These are phyloP conservation scores for Medicago ruthenica DNA, from an alignment of 306 rosid species.

Conservation along the genomic window DNA sequence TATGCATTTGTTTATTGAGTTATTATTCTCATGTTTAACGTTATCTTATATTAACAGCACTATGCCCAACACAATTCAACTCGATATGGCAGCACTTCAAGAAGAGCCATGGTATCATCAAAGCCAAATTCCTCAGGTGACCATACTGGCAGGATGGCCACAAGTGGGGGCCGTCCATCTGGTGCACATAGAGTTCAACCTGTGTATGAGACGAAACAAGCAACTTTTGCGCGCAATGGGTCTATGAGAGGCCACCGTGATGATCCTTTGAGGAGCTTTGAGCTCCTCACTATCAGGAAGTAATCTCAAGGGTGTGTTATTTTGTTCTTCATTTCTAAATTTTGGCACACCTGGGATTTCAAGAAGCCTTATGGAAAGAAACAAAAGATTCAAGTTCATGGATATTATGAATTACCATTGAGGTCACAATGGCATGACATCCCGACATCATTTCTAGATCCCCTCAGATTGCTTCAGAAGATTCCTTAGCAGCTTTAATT, in stretches of 20 bases:
- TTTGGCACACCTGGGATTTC: conserved; percentile 40
- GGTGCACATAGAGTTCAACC: conserved; percentile 62
- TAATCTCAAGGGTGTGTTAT: conserved; percentile 50
- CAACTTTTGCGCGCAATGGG: conserved; percentile 52
- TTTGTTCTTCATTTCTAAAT: conserved; percentile 28
- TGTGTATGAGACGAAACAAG: conserved; percentile 57
- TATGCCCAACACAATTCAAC: conserved; percentile 65
- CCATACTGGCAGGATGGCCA: conserved; percentile 56
- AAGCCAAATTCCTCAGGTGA: conserved; percentile 77
- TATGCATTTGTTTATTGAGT: neutral
- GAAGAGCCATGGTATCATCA: conserved; percentile 66
- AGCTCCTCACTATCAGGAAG: conserved; percentile 82
- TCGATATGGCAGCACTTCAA: conserved; percentile 89
- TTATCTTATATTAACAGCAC: conserved; percentile 57
- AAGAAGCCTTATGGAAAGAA: conserved; percentile 37
- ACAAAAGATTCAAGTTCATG: conserved; percentile 47
- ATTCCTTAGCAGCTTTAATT: conserved; percentile 52
- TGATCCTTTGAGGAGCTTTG: conserved; percentile 88
- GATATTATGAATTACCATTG: conserved; percentile 41
- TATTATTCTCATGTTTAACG: conserved; percentile 15
- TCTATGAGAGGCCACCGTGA: conserved; percentile 70
- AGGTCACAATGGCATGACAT: conserved; percentile 39
- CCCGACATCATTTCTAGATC: conserved; percentile 37
- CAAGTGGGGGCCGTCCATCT: conserved; percentile 63
- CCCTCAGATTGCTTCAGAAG: conserved; percentile 40